A percentile compares a stretch with the other conserved stretches of the same genome.
Conservation (phyloP, 2,329 filamentous ascomycete genomes). For the Stemphylium beticola region DNA sequence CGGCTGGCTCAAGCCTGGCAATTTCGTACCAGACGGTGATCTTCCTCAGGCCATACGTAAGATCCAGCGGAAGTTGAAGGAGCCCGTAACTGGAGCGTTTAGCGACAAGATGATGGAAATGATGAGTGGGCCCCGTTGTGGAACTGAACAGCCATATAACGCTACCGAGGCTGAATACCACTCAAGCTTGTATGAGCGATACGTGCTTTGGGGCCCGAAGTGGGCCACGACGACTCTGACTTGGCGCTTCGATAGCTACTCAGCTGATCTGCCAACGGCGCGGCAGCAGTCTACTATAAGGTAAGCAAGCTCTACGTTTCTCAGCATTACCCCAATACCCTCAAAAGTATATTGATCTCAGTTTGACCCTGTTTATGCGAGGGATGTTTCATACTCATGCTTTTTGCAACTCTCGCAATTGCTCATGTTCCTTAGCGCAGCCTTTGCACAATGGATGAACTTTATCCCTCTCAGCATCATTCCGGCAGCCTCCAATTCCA, state of each 20-base stretch:
- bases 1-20: constrained; percentile 33
- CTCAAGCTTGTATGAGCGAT: constrained; percentile 24
- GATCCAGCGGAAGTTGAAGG: constrained; percentile 33
- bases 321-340: too few relatives aligned
- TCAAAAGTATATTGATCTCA: too few relatives aligned
- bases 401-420: background rate
- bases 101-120: constrained; percentile 32
- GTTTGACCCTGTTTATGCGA: too few relatives aligned
- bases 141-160: constrained; percentile 33
- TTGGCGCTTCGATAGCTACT: constrained; percentile 36
- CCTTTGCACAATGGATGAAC: constrained; percentile 37
- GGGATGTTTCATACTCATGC: too few relatives aligned
- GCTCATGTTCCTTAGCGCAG: constrained; percentile 17
- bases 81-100: constrained; percentile 34
- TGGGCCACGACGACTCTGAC: constrained; percentile 36
- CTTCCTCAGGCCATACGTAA: constrained; percentile 35
- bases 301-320: constrained; percentile 12
- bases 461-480: constrained; percentile 27
- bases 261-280: constrained; percentile 25
- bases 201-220: constrained; percentile 38
- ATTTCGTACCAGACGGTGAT: constrained; percentile 28
- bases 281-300: constrained; percentile 30
- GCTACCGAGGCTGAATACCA: constrained; percentile 22
- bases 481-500: constrained; percentile 17
- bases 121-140: constrained; percentile 36